Base-by-base conservation (phyloP, 2,329 filamentous ascomycete species). In the Calonectria crousiana region DNA sequence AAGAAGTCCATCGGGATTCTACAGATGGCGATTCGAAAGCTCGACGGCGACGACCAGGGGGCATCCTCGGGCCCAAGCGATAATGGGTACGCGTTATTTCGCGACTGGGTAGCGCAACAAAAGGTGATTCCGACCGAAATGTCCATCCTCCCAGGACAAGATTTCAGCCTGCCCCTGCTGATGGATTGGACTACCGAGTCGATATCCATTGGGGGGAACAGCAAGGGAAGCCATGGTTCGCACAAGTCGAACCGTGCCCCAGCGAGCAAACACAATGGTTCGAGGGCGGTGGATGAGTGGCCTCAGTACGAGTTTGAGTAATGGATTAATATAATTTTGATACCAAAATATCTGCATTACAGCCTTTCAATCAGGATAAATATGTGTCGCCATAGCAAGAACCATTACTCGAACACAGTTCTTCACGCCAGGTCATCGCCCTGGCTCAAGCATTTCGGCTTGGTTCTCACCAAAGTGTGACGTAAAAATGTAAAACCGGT, bases 71-170 rank as follows among this genome's bases (percentile, higher is more conserved):
- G 56, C 23, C 56, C 56, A 4, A 30, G 13, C 23, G 56, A 62
- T 8, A 28, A 62, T 75, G 60, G 60, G 9, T 65, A 65, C 41
- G 85, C 90, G n/a, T 87, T 90, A 72, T 83, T 82, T 58, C 75
- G 79, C 18, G 75, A 79, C 26, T 65, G 60, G 60, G 60, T 65
- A 9, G 60, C 60, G 6, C 60, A 47, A 18, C 60, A 65, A 65
- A 65, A 65, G 28, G 60, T 47, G 26, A 32, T 65, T 13, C 60
- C 60, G 9, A 65, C 41, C 2, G 60, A 65, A 65, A 65, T 65
- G 60, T 49, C 60, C 10, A 28, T 65, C 6, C 41, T 65, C 1
- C 60, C 60, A 14, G 60, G 60, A 6, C 60, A 65, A 14, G 60
- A 65, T 26, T 49, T 65, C 4, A 65, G 60, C 28, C 41, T 65